Evolutionary conservation across 352 stramenopile genomes (phyloP).

Genomic region (Phytophthora boehmeriae): DNA sequence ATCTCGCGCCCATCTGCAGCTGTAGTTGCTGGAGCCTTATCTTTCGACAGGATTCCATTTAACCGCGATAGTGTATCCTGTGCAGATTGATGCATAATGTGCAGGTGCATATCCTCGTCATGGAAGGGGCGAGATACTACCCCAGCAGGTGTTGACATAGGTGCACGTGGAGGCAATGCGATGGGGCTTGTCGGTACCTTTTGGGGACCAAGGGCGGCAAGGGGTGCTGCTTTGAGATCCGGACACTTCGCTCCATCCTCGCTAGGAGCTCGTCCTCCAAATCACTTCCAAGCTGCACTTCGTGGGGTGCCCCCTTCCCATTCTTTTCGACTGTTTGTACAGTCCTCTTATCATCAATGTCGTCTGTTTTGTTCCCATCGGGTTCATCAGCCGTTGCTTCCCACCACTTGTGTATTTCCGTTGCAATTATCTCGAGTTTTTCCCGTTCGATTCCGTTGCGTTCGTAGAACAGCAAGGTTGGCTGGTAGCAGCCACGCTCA

Average conservation of each 20-base stretch:
- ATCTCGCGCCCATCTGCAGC: constrained; percentile 35
- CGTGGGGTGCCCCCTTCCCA: constrained; percentile 29
- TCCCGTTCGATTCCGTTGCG: constrained; percentile 67
- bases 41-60: constrained; percentile 63
- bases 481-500: constrained; percentile 83
- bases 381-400: constrained; percentile 49
- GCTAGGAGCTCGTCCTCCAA: constrained; percentile 37
- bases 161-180: constrained; percentile 29
- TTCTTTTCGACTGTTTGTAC: constrained; percentile 24
- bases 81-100: constrained; percentile 61
- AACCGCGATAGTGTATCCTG: constrained; percentile 69
- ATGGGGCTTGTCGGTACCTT: constrained; percentile 57
- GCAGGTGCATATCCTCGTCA: constrained; percentile 58
- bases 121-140: constrained; percentile 35
- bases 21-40: constrained; percentile 27
- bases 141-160: constrained; percentile 30
- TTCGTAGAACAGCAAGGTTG: constrained; percentile 85
- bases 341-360: constrained; percentile 14
- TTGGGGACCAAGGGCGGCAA: constrained; percentile 15
- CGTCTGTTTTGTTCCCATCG: constrained; percentile 13
- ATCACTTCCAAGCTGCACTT: constrained; percentile 28
- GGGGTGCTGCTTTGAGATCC: constrained; percentile 30
- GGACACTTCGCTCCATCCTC: constrained; percentile 42
- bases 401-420: constrained; percentile 82
- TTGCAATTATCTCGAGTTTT: constrained; percentile 67